Evolutionary conservation across 2,329 filamentous ascomycete genomes (phyloP).

Genomic region (Arthrobotrys sinensis): DNA sequence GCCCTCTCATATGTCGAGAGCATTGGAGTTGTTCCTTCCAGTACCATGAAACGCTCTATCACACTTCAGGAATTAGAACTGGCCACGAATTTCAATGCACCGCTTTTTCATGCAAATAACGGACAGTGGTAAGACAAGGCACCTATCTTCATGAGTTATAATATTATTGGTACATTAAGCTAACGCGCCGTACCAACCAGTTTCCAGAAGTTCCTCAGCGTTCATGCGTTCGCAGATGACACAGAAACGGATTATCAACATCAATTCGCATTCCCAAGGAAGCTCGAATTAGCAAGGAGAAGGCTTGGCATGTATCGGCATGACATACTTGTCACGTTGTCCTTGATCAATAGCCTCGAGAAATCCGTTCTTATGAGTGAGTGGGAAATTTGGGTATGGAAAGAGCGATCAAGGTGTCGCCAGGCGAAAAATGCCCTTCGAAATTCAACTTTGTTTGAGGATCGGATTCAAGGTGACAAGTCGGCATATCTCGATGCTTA

Average conservation of each 20-base stretch:
- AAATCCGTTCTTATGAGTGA: conserved; percentile 86
- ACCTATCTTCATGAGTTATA: neutral
- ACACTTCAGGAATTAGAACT: conserved; percentile 52
- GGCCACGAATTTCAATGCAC: conserved; percentile 33
- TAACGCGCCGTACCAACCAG: conserved; percentile 13
- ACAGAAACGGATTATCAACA: conserved; percentile 8
- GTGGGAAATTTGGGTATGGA: conserved; percentile 91
- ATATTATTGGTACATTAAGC: neutral
- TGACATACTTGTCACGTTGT: conserved; percentile 89
- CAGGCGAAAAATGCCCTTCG: conserved; percentile 72
- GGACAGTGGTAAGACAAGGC: conserved; percentile 43
- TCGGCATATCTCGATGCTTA: conserved; percentile 38
- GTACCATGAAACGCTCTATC: conserved; percentile 52
- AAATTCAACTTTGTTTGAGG: conserved; percentile 61
- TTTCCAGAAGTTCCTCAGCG: conserved; percentile 52
- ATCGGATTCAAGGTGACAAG: conserved; percentile 57
- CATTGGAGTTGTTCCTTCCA: conserved; percentile 34
- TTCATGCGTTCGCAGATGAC: conserved; percentile 37
- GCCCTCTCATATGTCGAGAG: conserved; percentile 47
- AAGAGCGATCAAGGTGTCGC: conserved; percentile 83
- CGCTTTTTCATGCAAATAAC: conserved; percentile 26
- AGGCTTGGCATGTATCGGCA: conserved; percentile 87
- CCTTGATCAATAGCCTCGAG: conserved; percentile 90
- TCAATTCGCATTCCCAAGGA: conserved; percentile 72
- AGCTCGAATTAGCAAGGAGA: conserved; percentile 84